These are phyloP conservation scores for Cryptosporidium canis DNA, from an alignment of 169 alveolate genomes.

Conservation along the genomic window DNA sequence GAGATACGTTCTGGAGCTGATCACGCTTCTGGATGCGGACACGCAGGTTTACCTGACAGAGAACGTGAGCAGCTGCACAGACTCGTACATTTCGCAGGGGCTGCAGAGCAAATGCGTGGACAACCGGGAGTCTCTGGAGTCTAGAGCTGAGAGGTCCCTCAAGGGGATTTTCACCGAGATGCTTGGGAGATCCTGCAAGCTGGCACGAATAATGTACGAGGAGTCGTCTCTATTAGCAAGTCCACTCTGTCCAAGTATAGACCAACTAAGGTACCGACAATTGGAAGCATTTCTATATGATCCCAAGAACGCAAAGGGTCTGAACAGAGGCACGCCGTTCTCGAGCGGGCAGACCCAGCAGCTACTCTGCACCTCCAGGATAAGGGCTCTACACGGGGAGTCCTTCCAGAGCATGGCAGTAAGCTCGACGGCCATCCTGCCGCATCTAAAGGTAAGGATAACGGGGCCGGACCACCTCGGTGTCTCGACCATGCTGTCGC, in stretches of 20 bases:
- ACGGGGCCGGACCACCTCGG: conserved; percentile 67
- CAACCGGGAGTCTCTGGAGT: not conserved
- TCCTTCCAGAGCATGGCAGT: conserved; percentile 45
- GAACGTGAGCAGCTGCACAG: conserved; percentile 40
- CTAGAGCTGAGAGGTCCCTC: conserved; percentile 29
- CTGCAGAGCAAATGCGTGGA: conserved; percentile 22
- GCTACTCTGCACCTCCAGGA: conserved; percentile 41
- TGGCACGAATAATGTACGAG: conserved; percentile 53
- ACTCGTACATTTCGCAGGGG: conserved; percentile 13
- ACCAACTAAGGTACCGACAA: conserved; percentile 55
- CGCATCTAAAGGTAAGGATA: conserved; percentile 41
- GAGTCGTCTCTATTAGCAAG: conserved; percentile 66
- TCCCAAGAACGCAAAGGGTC: conserved; percentile 21
- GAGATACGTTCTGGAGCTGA: conserved; percentile 36
- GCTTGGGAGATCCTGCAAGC: not conserved
- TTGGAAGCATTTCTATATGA: conserved; percentile 35
- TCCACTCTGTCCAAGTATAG: conserved; percentile 62
- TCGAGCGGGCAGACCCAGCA: conserved; percentile 6
- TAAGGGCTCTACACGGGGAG: conserved; percentile 58
- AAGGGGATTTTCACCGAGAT: conserved; percentile 28
- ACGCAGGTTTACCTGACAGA: conserved; percentile 64
- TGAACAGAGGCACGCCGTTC: conserved; percentile 11
- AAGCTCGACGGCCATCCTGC: conserved; percentile 57
- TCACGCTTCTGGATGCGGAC: conserved; percentile 60
- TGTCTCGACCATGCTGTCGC: conserved; percentile 58